Evolutionary conservation across 2,329 filamentous ascomycete species (phyloP), one percentile per base, ranked within the genome.

Genomic region (Monosporascus sp.): DNA sequence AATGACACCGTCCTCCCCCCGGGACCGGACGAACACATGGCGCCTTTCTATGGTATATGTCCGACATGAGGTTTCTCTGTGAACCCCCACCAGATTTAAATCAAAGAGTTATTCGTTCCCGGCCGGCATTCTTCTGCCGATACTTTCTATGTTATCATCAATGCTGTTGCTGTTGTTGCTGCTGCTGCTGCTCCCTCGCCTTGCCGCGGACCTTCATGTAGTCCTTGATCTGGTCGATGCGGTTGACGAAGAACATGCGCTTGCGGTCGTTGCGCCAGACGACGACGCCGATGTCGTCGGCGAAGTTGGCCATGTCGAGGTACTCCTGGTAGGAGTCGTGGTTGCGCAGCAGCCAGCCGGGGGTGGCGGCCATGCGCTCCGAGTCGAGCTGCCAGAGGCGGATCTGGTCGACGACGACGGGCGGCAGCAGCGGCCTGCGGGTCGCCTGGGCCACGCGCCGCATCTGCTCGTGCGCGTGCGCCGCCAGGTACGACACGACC

Each of bases 351-450:
- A 97, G 70, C 68, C 91, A 97, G 0, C 94, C 94, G 1, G 80
- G 76, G 5, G 85, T 91, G 1, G 89, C 85, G 69, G 88, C 89
- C 82, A 99, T 95, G 49, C 94, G 83, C 74, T 99, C 94, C 59
- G 93, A 91, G 72, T 99, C 94, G 50, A 97, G 85, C 75, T 99
- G 93, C 94, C 94, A 99, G 20, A 99, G 82, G 2, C 92, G 82
- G 64, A 99, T 97, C 76, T 99, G 94, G 71, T 99, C 94, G 58
- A 97, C 90, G 17, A 99, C 94, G 0, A 95, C 97, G 0, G 94
- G 92, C 1, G 95, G 94, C 2, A 99, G 80, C 17, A 96, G 83
- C 2, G 92, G 88, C 57, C 78, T 78, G 64, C 81, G 81, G 56
- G 80, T 64, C 48, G 77, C 60, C 26, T 78, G 73, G 6, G 82